Base-by-base conservation (phyloP, 352 stramenopile species). In the Globisporangium nagaii region DNA sequence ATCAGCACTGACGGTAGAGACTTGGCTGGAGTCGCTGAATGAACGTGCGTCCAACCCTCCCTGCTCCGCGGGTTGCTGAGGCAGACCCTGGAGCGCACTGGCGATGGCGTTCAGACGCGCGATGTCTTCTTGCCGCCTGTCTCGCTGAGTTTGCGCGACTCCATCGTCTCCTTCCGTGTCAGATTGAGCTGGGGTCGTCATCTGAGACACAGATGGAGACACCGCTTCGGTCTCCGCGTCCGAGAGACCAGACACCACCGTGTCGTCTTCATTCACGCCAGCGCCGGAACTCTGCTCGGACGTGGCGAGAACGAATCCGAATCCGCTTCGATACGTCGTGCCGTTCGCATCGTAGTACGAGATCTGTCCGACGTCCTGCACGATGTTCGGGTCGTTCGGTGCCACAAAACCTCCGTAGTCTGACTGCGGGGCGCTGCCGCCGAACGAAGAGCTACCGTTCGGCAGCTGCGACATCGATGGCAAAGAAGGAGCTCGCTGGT, bases 341-440 rank as follows among this genome's bases (percentile, higher is more conserved):
- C 62, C 76, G 17, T 88, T 86, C 2, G 78, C 70, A 48, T 88
- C 78, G 36, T 79, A 90, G 50, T 75, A 90, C 48, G 70, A 73
- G 17, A 88, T 68, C n/a, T 73, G 70, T 27, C 69, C 43, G 53
- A 79, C 67, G 41, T 68, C 47, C 10, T 66, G 55, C 2, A 60
- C 53, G 8, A 86, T 46, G 35, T 66, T 81, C 1, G 72, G 63
- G 11, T 88, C 72, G 43, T 90, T 90, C 0, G 73, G 64, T 11
- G 80, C 70, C 10, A 88, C 72, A 41, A 90, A 88, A 12, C 55
- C 67, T 12, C 19, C 36, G 40, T 63, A 63, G 11, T 58, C 45
- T 1, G 36, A 34, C n/a, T n/a, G n/a, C 45, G 46, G 12, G 4
- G n/a, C 36, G 34, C 45, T 51, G 40, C 20, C 11, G 31, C 19